Base-by-base conservation (phyloP, 805 yeast genomes). In the Lachancea thermotolerans region DNA sequence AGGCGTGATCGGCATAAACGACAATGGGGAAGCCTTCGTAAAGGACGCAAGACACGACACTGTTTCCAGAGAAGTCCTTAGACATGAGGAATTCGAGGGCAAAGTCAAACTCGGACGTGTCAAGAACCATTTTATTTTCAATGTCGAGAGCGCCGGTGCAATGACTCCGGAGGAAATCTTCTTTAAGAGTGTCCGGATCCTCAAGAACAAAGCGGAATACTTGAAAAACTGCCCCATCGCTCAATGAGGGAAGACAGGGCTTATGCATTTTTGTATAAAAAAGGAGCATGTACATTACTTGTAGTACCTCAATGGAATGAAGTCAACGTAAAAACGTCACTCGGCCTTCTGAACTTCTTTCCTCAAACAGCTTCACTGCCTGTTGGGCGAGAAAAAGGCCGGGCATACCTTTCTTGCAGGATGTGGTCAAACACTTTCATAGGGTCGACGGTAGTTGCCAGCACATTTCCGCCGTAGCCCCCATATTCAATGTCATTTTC, bases 131-230 rank as follows among this genome's bases (percentile, higher is more conserved):
- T 93, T 93, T 65, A 86, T 93, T 42, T 93, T 88, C 72, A 87
- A 89, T 58, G 89, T 93, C 39, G 99, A 93, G 68, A 81, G 91
- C 46, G 82, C 95, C 2, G 98, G 99, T 34, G 96, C 97, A 35
- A 90, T 93, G 96, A 73, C 88, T 12, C 96, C 99, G 17, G 96
- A 87, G 58, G 98, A 91, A 69, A 88, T 93, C 44, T 93, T 93
- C 68, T 80, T 88, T 70, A 93, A 91, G 66, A 80, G 91, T 49
- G 85, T 93, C 41, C 77, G 91, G 64, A 81, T 89, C 44, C 74
- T 93, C 64, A 85, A 81, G 67, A 82, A 83, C 61, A 93, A 93
- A 70, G 90, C 86, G 31, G 86, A 81, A 52, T 83, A 82, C 61
- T 71, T 85, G 65, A 79, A 85, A 62, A 78, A 72, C 59, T 85